These are phyloP conservation scores for Monosporascus sp. DNA, from an alignment of 2,329 filamentous ascomycete species.

Conservation along the genomic window DNA sequence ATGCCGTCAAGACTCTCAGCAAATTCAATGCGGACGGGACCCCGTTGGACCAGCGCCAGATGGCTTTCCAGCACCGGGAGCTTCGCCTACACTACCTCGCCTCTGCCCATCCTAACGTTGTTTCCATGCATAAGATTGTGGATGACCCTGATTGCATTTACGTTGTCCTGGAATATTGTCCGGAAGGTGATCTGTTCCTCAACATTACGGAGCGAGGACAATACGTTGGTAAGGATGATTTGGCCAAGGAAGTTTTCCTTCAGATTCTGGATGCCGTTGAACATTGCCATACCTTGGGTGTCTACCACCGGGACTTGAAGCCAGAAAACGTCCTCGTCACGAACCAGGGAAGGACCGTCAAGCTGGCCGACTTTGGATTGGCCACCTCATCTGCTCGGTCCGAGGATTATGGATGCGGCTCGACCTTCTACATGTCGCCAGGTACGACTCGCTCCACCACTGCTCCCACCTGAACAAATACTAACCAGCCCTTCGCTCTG, in stretches of 20 bases:
- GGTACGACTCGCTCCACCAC: slow-evolving; percentile 54
- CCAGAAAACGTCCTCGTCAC: slow-evolving; percentile 96
- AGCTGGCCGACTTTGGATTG: slow-evolving; percentile 95
- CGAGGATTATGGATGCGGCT: slow-evolving; percentile 94
- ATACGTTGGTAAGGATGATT: slow-evolving; percentile 86
- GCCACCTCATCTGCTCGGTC: slow-evolving; percentile 80
- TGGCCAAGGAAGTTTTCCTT: slow-evolving; percentile 83
- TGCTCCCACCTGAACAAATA: slow-evolving; percentile 11
- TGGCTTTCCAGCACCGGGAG: slow-evolving; percentile 87
- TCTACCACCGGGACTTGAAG: slow-evolving; percentile 97
- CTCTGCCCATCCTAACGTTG: slow-evolving; percentile 85
- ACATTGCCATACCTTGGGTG: slow-evolving; percentile 86
- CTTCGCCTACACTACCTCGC: slow-evolving; percentile 87
- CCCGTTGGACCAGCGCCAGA: slow-evolving; percentile 75
- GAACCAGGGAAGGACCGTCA: slow-evolving; percentile 82
- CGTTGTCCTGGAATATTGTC: slow-evolving; percentile 94
- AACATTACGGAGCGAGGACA: slow-evolving; percentile 95
- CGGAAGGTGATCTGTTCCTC: slow-evolving; percentile 92
- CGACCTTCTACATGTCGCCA: slow-evolving; percentile 99
- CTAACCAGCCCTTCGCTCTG: slow-evolving; percentile 17
- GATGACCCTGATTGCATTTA: slow-evolving; percentile 89
- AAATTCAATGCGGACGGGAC: slow-evolving; percentile 71
- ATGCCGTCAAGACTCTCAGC: slow-evolving; percentile 95
- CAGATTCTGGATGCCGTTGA: slow-evolving; percentile 96
- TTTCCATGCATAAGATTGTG: slow-evolving; percentile 90